Evolutionary conservation across 129 eudicot genomes (phyloP).

Genomic region (Flaveria trinervia): DNA sequence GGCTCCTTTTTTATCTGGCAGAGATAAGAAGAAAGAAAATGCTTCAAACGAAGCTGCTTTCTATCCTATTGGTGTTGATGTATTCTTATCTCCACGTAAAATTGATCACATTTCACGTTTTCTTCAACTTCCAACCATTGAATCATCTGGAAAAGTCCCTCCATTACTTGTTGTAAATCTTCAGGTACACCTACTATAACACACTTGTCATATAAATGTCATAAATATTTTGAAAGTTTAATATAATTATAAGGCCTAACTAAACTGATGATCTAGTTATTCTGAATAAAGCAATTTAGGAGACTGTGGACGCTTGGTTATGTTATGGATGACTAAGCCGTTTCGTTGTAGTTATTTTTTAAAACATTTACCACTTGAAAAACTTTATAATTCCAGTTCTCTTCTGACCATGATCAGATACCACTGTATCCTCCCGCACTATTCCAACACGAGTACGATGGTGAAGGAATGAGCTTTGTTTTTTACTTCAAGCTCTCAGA

Average conservation of each 20-base stretch:
- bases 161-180: slow-evolving; percentile 83
- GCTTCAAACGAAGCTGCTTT: slow-evolving; percentile 77
- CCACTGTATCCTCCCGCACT: slow-evolving; percentile 76
- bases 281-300: slow-evolving; percentile 4
- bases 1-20: slow-evolving; percentile 34
- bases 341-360: not conserved
- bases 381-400: not conserved
- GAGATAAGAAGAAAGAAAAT: slow-evolving; percentile 87
- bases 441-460: slow-evolving; percentile 76
- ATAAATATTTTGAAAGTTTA: not conserved
- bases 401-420: slow-evolving; percentile 42
- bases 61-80: slow-evolving; percentile 82
- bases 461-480: slow-evolving; percentile 79
- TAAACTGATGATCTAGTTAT: not conserved
- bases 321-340: not conserved
- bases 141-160: slow-evolving; percentile 63
- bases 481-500: slow-evolving; percentile 89
- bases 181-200: slow-evolving; percentile 58
- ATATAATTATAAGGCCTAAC: not conserved
- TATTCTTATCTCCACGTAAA: slow-evolving; percentile 78
- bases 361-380: not conserved
- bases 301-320: not conserved
- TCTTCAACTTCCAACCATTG: slow-evolving; percentile 74
- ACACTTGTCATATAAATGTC: slow-evolving; percentile 5
- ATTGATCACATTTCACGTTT: slow-evolving; percentile 85